These are phyloP conservation scores for Cryphonectria japonica DNA, from an alignment of 2,329 filamentous ascomycete genomes.

Conservation along the genomic window DNA sequence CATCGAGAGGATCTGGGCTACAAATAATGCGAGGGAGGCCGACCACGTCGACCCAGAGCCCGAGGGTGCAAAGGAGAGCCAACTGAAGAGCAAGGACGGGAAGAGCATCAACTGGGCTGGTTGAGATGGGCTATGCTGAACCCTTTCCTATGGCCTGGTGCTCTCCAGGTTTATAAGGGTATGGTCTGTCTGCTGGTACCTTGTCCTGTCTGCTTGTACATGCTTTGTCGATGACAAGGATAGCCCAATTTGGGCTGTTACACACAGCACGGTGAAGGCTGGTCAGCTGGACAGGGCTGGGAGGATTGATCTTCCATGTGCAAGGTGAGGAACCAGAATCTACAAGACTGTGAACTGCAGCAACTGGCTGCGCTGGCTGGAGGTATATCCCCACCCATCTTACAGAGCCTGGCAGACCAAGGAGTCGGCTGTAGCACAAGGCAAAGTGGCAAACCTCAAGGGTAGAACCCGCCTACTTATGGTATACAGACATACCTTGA, in stretches of 20 bases:
- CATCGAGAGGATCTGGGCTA: conserved; percentile 88
- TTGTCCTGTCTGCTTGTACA: neutral
- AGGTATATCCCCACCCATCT: neutral
- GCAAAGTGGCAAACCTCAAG: neutral
- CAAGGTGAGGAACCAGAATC: neutral
- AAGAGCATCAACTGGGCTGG: conserved; percentile 46
- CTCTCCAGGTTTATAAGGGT: neutral
- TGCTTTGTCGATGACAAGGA: neutral
- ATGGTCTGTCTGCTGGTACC: neutral
- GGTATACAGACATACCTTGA: neutral
- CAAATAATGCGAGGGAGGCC: conserved; percentile 62
- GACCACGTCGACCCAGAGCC: conserved; percentile 34
- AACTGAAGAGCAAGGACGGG: conserved; percentile 48
- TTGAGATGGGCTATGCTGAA: conserved; percentile 2
- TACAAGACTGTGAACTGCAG: neutral
- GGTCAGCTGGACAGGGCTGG: neutral
- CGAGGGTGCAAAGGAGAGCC: conserved; percentile 37
- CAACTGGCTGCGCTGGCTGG: neutral
- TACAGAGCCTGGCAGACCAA: neutral
- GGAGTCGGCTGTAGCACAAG: neutral
- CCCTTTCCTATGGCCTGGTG: neutral
- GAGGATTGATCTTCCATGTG: neutral
- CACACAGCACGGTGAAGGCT: neutral
- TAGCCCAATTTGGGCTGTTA: neutral
- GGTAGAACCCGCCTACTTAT: neutral